Base-by-base conservation (phyloP, 1,284 basidiomycete genomes). In the Neotropicomus parvogracilis region DNA sequence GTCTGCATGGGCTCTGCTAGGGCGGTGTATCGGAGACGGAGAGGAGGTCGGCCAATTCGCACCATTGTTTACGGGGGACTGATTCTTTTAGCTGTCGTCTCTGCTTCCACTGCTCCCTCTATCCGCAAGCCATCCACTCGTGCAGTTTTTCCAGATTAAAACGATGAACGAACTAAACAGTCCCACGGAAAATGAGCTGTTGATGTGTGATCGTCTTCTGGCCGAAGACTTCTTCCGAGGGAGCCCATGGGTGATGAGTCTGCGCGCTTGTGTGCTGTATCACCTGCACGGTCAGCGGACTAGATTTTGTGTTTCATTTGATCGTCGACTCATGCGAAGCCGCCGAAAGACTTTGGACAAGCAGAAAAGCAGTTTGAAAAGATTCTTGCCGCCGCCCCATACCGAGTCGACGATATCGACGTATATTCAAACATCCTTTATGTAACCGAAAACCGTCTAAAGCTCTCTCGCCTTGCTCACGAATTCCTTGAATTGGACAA, bases 391-490 rank as follows among this genome's bases (percentile, higher is more conserved):
- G 65, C 86, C 34, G 95, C 98, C 65, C 95, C 95, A 4, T 88
- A 85, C 70, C 80, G 95, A 20, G 82, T 97, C 53, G 97, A 99
- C 57, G 92, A 97, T 59, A 87, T 99, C 44, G 95, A 98, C 64
- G 86, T 97, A 45, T 95, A 92, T 67, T 97, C 94, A 47, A 97
- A 99, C 65, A 95, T 98, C 61, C 78, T 99, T 34, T 99, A 98
- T 68, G 92, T 99, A 6, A 91, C 91, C 48, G 90, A 95, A 60
- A 92, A 92, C 59, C 79, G 81, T 33, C 76, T 91, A 27, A 93
- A 95, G 65, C 74, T 99, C 28, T 93, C 94, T 12, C 86, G 87
- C 63, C 78, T 99, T 20, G 95, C 95, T 10, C 93, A 97, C 63
- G 88, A 91, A 64, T 97, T 89, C 70, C 80, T 93, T 29, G 78